Base-by-base conservation (phyloP, 345 rosid species). In the Gossypium raimondii region DNA sequence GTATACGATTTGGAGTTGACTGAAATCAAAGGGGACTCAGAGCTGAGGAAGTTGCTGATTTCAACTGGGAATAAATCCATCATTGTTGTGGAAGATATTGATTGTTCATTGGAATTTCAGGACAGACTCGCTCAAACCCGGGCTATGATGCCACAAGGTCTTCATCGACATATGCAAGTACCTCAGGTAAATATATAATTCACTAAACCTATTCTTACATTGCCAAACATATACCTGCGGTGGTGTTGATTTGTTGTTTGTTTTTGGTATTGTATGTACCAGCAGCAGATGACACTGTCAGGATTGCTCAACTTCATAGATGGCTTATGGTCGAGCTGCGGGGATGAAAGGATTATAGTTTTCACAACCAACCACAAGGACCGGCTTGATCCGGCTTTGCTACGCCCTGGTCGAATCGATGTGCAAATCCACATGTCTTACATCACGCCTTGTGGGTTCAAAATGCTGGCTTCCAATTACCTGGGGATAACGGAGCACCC, bases 241-340 rank as follows among this genome's bases (percentile, higher is more conserved):
- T 34, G 1, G 41, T 34, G 41, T 34, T 34, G 41, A 34, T 34
- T 34, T 34, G 7, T 34, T 34, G 41, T 34, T 34, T 34, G 41
- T 34, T 34, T 34, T 34, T 34, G 41, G 7, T 34, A 34, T 34
- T 34, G 41, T 34, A 34, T 34, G 7, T 34, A 34, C 41, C 41
- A 13, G 22, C 51, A 34, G 29, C 76, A 76, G 67, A 63, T 73
- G 61, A 76, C 83, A 6, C 73, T 73, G 14, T 80, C 83, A 51
- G 80, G 83, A 29, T 22, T 82, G 53, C 75, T 82, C 18, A 77
- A 82, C 62, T 82, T 77, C 72, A 22, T 77, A 2, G 83, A 79
- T 50, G 85, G 83, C 60, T 67, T 79, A 27, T 77, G 85, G 85
- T 79, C 85, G 6, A 82, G 81, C 70, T 67, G 82, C 25, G 82